phyloP scores from a whole-genome alignment of 148 eudicot species.

The Camellia granthamiana region DNA sequence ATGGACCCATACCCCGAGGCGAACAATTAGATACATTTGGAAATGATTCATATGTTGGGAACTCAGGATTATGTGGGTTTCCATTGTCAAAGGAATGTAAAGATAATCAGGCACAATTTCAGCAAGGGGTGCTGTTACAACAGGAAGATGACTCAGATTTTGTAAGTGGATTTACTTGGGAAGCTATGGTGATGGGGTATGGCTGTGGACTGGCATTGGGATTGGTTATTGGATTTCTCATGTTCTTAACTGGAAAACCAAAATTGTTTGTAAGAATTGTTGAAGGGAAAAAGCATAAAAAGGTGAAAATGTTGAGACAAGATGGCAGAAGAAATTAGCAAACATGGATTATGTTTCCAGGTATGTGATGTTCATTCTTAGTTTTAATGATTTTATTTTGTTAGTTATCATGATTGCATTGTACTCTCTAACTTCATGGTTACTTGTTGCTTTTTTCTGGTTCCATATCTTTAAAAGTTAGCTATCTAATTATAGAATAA shows the following conservation, averaged over 20 bases:
- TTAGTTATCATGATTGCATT: too few species aligned
- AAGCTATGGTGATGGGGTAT: background rate
- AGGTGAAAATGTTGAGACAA: background rate
- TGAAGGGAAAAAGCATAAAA: background rate
- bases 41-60: background rate
- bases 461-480: too few species aligned
- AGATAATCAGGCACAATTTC: background rate
- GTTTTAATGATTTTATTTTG: too few species aligned
- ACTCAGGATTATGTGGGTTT: background rate
- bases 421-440: too few species aligned
- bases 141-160: background rate
- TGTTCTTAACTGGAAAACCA: background rate
- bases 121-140: background rate
- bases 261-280: background rate
- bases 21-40: background rate
- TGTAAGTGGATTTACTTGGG: background rate
- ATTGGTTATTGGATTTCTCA: background rate
- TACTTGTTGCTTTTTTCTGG: too few species aligned
- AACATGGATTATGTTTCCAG: too few species aligned
- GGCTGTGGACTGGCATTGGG: background rate
- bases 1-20: background rate
- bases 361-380: too few species aligned
- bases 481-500: too few species aligned
- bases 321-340: too few species aligned
- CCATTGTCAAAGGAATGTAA: background rate